Percentiles rank a stretch among this genome's conserved stretches.
Evolutionary conservation across 2,329 filamentous ascomycete species (phyloP).

Genomic region (Penicillium aurantiogriseum): DNA sequence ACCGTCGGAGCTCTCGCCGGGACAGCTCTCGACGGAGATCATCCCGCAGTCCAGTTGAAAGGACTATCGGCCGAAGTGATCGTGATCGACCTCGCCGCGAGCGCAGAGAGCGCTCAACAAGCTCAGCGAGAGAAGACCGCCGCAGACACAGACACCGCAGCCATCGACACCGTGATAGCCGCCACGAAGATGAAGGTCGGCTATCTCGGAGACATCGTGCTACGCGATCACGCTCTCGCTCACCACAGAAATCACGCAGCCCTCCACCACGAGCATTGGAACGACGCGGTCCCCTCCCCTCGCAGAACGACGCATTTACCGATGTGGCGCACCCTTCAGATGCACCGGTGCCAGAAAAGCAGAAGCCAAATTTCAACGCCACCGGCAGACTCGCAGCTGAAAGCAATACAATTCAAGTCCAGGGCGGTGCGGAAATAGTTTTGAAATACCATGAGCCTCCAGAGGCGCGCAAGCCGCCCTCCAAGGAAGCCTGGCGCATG

Average conservation of each 20-base stretch:
- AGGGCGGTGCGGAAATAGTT: constrained; percentile 62
- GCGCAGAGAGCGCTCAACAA: constrained; percentile 26
- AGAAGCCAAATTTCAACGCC: constrained; percentile 81
- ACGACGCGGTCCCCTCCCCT: constrained; percentile 46
- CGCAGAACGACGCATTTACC: constrained; percentile 48
- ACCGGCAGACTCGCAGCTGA: constrained; percentile 84
- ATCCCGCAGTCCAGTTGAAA: constrained; percentile 18
- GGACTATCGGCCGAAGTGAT: constrained; percentile 22
- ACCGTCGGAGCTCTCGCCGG: constrained; percentile 29
- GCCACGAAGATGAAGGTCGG: constrained; percentile 23
- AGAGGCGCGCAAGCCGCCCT: constrained; percentile 83
- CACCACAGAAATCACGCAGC: constrained; percentile 29
- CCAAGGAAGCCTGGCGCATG: constrained; percentile 78
- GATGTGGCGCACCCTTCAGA: constrained; percentile 27
- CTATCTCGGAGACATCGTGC: constrained; percentile 26
- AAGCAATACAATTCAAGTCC: constrained; percentile 70
- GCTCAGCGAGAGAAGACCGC: constrained; percentile 25
- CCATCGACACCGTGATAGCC: constrained; percentile 29
- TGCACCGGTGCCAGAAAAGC: constrained; percentile 49
- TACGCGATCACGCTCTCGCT: constrained; percentile 21
- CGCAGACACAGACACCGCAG: constrained; percentile 30
- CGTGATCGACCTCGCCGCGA: constrained; percentile 23
- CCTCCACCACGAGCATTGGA: constrained; percentile 26
- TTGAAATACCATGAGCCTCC: constrained; percentile 96
- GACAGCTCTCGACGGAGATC: constrained; percentile 24